Evolutionary conservation across 495 filamentous ascomycete species (phyloP), one percentile per base, ranked within the genome.

Genomic region (Symbiotaphrina buchneri): DNA sequence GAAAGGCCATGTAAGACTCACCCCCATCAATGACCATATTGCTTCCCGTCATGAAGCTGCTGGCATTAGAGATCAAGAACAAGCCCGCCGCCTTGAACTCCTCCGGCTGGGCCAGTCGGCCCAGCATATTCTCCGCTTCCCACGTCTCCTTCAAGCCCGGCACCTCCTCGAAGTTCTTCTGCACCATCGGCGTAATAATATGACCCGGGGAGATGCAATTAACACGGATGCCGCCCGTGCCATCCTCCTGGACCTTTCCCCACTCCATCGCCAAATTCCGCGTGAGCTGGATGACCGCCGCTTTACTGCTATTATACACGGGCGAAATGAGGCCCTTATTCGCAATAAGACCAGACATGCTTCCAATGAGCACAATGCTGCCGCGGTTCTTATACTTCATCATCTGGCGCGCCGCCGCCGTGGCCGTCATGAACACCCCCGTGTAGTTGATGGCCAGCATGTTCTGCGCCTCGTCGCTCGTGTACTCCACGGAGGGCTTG

Each of bases 61-160:
- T 83, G 16, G 79, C 84, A 42, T 90, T 72, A 39, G 75, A 80
- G 29, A 92, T 56, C 43, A 91, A 54, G 54, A 92, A 92, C n/a
- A 82, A 66, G 0, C 71, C 73, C 25, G 71, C 76, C 28, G 78
- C 68, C 32, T 66, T 62, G 51, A 83, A 93, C 42, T 94, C 82
- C 39, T 76, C 61, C 4, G 83, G 80, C 22, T 58, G 60, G 39
- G 74, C 82, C 41, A 94, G 56, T 32, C 72, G 63, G 29, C 71
- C 70, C 25, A 94, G 61, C 84, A 93, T 92, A 46, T 91, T 91
- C 46, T 84, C 69, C 42, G 65, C 71, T 27, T 76, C 68, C 84
- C 84, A 94, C 30, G 73, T 68, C 18, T 79, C 62, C 51, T 91
- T 80, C 5, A 81, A 79, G 41, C 59, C 77, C 31, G 71, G 46